Evolutionary conservation across 2,329 filamentous ascomycete genomes (phyloP).

Genomic region (Tolypocladium ophioglossoides): DNA sequence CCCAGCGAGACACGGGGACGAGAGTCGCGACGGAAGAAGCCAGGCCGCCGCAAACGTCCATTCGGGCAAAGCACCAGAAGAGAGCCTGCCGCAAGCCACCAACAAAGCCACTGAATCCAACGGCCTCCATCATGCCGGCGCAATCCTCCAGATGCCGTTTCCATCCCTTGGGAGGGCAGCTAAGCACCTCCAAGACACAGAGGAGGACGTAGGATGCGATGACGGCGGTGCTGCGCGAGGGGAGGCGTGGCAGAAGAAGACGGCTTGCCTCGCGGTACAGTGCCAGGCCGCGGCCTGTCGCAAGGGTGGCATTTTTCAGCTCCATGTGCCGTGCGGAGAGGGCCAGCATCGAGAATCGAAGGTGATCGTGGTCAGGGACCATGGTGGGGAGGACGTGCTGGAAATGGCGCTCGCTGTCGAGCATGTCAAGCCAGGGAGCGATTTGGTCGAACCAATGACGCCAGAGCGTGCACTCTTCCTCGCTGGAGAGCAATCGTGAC

Average conservation of each 20-base stretch:
- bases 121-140: constrained; percentile 36
- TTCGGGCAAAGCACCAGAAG: constrained; percentile 44
- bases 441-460: constrained; percentile 31
- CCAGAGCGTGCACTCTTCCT: constrained; percentile 25
- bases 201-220: constrained; percentile 42
- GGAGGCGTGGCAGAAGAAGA: constrained; percentile 34
- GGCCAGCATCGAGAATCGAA: constrained; percentile 38
- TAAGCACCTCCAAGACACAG: constrained; percentile 44
- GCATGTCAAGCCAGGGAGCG: constrained; percentile 40
- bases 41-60: constrained; percentile 43
- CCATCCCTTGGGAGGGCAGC: constrained; percentile 36
- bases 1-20: constrained; percentile 36
- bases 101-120: constrained; percentile 38
- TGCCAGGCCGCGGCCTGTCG: constrained; percentile 29
- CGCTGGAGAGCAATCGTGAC: constrained; percentile 10
- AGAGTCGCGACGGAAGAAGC: constrained; percentile 40
- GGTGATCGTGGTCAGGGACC: constrained; percentile 29
- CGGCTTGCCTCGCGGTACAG: constrained; percentile 42
- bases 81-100: constrained; percentile 38
- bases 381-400: constrained; percentile 35
- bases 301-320: constrained; percentile 22
- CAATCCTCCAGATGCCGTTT: constrained; percentile 41
- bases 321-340: constrained; percentile 41
- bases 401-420: constrained; percentile 37
- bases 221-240: constrained; percentile 35